These are phyloP conservation scores for Cryptococcus deneoformans DNA, from an alignment of 1,284 basidiomycete genomes.

Conservation along the genomic window DNA sequence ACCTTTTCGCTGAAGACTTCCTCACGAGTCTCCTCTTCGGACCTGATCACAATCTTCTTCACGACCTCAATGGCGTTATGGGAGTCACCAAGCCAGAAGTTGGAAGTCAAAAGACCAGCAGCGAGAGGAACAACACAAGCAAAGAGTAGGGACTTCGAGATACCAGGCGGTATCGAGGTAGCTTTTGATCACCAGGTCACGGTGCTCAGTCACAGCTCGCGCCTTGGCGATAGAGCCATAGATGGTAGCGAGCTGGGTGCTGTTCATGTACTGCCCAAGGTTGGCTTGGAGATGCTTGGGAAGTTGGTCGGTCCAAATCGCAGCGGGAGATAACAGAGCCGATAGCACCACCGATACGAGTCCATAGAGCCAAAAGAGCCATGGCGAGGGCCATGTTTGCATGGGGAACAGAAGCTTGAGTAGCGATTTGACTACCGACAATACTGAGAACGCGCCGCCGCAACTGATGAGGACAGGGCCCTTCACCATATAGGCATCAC, in stretches of 20 bases:
- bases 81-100: slow-evolving; percentile 31
- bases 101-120: slow-evolving; percentile 22
- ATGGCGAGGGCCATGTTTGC: slow-evolving; percentile 42
- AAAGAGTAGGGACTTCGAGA: slow-evolving; percentile 27
- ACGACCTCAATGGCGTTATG: slow-evolving; percentile 38
- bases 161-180: slow-evolving; percentile 29
- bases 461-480: slow-evolving; percentile 30
- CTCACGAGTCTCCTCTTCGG: slow-evolving; percentile 17
- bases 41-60: slow-evolving; percentile 24
- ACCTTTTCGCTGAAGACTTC: slow-evolving; percentile 17
- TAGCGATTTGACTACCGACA: slow-evolving; percentile 40
- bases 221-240: slow-evolving; percentile 25
- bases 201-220: slow-evolving; percentile 14
- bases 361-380: slow-evolving; percentile 42
- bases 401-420: slow-evolving; percentile 44
- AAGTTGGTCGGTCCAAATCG: slow-evolving; percentile 40
- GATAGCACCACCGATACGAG: slow-evolving; percentile 39
- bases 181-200: slow-evolving; percentile 24
- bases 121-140: slow-evolving; percentile 17
- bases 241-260: slow-evolving; percentile 22
- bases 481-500: slow-evolving; percentile 24
- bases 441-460: slow-evolving; percentile 37
- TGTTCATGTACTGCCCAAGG: slow-evolving; percentile 11
- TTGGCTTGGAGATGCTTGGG: slow-evolving; percentile 18
- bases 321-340: slow-evolving; percentile 36